Base-by-base conservation (phyloP, 257 asterid species). In the Dorcoceras hygrometricum region DNA sequence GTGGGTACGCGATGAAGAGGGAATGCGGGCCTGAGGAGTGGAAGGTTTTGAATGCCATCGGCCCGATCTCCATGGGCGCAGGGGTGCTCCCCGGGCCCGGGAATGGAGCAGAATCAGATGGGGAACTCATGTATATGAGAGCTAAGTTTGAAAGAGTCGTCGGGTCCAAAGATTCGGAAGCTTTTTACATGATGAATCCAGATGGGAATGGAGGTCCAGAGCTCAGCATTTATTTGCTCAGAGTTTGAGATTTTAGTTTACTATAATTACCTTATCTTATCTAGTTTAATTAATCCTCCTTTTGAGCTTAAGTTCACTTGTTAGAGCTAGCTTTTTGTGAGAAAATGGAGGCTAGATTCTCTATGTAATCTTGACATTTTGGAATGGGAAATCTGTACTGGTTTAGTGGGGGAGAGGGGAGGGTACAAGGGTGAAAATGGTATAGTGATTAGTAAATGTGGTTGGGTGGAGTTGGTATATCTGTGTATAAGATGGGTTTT, bases 171-270 rank as follows among this genome's bases (percentile, higher is more conserved):
- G 99, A 93, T 73, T 93, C 97, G 0, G 97, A 93, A 64, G 96
- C 97, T 8, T 93, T 90, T 65, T 93, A 93, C 80, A 93, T 93
- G 97, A 93, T 90, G 90, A 93, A 85, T 67, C 99, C 99, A 4
- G 99, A 93, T 75, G 85, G 96, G 2, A 80, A 82, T 75, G 96
- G 97, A 57, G 96, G 99, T 22, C 95, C 97, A 61, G 99, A 93
- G 71, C 87, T 93, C 39, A 90, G 99, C 76, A 82, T 93, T 59
- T 93, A 93, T 67, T 76, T 93, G 78, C 92, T 93, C 26, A 85
- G 97, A 72, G 95, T 83, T 76, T 92, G 55, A 69, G 11, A 23
- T 72, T 16, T 12, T 24, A 0, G 3, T 25, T 8, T 56, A n/a
- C n/a, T n/a, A n/a, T n/a, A n/a, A n/a, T n/a, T n/a, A n/a, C n/a